phyloP scores from a whole-genome alignment of 2,329 filamentous ascomycete genomes.

The Talaromyces piceae region DNA sequence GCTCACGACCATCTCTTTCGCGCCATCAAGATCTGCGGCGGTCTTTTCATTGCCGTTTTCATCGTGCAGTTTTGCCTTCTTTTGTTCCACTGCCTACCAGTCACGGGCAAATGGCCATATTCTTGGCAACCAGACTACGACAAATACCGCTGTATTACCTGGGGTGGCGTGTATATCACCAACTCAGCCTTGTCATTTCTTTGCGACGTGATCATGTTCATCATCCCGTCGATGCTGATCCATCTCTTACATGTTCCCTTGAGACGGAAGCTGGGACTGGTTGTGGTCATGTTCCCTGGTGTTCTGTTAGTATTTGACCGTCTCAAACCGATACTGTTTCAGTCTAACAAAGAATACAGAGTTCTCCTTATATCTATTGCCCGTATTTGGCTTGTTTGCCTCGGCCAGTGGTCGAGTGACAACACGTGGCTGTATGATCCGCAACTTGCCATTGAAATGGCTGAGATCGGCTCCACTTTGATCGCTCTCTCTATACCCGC shows the following conservation, averaged over 20 bases:
- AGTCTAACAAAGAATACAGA: slow-evolving; percentile 21
- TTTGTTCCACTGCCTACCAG: slow-evolving; percentile 46
- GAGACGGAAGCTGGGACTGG: slow-evolving; percentile 42
- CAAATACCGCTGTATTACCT: slow-evolving; percentile 41
- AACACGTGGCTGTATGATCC: slow-evolving; percentile 47
- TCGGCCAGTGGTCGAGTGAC: slow-evolving; percentile 42
- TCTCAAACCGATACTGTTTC: background rate
- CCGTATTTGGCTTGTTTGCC: slow-evolving; percentile 40
- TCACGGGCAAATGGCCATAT: slow-evolving; percentile 48
- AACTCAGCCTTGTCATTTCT: slow-evolving; percentile 45
- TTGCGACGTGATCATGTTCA: slow-evolving; percentile 46
- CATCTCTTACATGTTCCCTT: slow-evolving; percentile 38
- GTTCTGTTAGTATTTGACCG: slow-evolving; percentile 33
- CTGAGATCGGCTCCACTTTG: slow-evolving; percentile 45
- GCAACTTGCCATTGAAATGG: slow-evolving; percentile 43
- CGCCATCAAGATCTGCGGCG: slow-evolving; percentile 4
- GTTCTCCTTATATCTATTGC: slow-evolving; percentile 45
- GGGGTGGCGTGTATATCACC: slow-evolving; percentile 47
- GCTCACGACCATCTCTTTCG: slow-evolving; percentile 11
- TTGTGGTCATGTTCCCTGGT: slow-evolving; percentile 44
- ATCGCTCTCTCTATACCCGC: slow-evolving; percentile 47
- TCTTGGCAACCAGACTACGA: slow-evolving; percentile 37
- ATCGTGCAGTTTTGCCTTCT: slow-evolving; percentile 45
- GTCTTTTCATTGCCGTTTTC: slow-evolving; percentile 26
- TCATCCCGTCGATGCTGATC: slow-evolving; percentile 45